phyloP scores from a whole-genome alignment of 2,329 filamentous ascomycete species.

The Mariannaea sp. region DNA sequence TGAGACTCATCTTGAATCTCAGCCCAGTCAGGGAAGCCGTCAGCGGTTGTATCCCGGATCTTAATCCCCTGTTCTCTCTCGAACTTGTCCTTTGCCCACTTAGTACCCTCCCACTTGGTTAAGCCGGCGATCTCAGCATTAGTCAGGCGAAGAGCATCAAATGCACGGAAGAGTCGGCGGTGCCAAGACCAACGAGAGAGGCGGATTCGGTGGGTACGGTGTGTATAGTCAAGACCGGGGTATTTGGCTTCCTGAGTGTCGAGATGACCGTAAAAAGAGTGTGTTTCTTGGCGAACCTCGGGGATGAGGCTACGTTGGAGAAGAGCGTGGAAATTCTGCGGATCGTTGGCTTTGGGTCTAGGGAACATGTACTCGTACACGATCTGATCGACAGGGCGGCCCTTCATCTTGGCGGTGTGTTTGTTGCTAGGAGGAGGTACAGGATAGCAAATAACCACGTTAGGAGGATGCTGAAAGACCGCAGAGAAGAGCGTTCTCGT shows the following conservation, averaged over 20 bases:
- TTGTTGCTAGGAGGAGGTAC: background rate
- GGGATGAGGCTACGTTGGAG: constrained; percentile 73
- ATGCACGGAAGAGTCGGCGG: constrained; percentile 74
- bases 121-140: constrained; percentile 70
- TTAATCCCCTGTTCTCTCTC: constrained; percentile 73
- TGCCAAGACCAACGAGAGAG: constrained; percentile 79
- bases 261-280: constrained; percentile 78
- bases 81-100: constrained; percentile 81
- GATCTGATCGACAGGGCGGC: constrained; percentile 70
- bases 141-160: constrained; percentile 72
- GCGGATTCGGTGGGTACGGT: constrained; percentile 75
- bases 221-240: constrained; percentile 78
- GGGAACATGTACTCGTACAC: constrained; percentile 78
- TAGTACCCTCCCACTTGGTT: constrained; percentile 83
- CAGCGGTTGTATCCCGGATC: constrained; percentile 73
- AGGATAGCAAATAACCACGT: background rate
- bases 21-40: constrained; percentile 66
- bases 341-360: constrained; percentile 68
- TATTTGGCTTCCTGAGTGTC: constrained; percentile 82
- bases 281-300: constrained; percentile 79
- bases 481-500: background rate
- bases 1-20: constrained; percentile 35
- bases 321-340: constrained; percentile 71
- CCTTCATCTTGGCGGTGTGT: constrained; percentile 68
- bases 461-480: background rate